A percentile compares a stretch with the other conserved stretches of the same genome.
These are phyloP conservation scores for Bruguiera gymnorhiza DNA, from an alignment of 345 rosid species.

Conservation along the genomic window DNA sequence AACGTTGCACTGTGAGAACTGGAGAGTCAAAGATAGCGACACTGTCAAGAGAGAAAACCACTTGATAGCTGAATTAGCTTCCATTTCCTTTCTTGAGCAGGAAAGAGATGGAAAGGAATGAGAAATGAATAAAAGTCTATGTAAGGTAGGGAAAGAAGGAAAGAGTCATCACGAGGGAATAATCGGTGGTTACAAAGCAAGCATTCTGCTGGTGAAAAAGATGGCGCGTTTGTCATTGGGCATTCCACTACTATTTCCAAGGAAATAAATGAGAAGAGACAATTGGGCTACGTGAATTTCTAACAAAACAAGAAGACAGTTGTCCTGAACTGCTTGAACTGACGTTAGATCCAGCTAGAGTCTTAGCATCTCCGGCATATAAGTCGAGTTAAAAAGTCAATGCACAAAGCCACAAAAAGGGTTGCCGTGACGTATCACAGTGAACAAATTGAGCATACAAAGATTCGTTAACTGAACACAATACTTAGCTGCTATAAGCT, in stretches of 20 bases:
- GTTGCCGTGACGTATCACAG: too few relatives aligned
- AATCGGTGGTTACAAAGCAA: background rate
- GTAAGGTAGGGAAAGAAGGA: slow-evolving; percentile 16
- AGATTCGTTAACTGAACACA: too few relatives aligned
- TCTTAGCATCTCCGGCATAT: too few relatives aligned
- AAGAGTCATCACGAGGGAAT: slow-evolving; percentile 13
- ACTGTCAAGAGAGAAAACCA: slow-evolving; percentile 26
- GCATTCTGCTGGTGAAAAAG: slow-evolving; percentile 8
- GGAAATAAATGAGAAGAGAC: too few relatives aligned
- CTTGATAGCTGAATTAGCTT: slow-evolving; percentile 33
- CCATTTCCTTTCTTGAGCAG: slow-evolving; percentile 20
- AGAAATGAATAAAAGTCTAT: slow-evolving; percentile 4
- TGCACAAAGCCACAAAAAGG: too few relatives aligned
- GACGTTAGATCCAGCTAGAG: too few relatives aligned
- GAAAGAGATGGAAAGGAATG: slow-evolving; percentile 1
- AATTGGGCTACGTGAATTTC: too few relatives aligned
- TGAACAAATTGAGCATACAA: too few relatives aligned
- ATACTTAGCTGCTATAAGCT: too few relatives aligned
- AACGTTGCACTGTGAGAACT: slow-evolving; percentile 33
- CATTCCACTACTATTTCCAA: background rate
- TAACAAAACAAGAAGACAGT: too few relatives aligned
- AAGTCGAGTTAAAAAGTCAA: too few relatives aligned
- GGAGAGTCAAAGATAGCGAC: slow-evolving; percentile 16
- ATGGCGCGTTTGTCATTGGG: background rate
- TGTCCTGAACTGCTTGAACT: too few relatives aligned